Percentiles rank a stretch among this genome's conserved stretches.
Evolutionary conservation across 1,139 yeast genomes (phyloP).

Genomic region (Debaryomyces udenii): DNA sequence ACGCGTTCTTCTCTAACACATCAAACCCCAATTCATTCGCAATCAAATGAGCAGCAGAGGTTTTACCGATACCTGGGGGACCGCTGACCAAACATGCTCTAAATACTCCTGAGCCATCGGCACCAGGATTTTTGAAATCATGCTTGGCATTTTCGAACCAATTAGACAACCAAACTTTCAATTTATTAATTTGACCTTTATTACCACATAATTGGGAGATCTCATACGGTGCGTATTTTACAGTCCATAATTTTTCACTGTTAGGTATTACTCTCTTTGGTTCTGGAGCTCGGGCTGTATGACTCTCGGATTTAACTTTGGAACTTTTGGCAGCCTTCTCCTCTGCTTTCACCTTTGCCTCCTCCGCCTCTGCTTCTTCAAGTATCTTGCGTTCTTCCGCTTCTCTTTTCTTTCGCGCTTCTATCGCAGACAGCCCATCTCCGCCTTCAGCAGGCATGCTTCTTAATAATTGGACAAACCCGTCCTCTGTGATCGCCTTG

Average conservation of each 20-base stretch:
- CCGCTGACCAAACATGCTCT: conserved; percentile 87
- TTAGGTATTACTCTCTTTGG: conserved; percentile 36
- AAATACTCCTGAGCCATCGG: conserved; percentile 63
- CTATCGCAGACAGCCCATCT: conserved; percentile 71
- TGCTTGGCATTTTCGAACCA: conserved; percentile 67
- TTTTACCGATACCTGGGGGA: conserved; percentile 85
- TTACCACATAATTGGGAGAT: conserved; percentile 87
- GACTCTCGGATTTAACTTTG: conserved; percentile 15
- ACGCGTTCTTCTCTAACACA: conserved; percentile 75
- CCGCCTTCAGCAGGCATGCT: conserved; percentile 96
- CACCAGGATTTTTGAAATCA: conserved; percentile 59
- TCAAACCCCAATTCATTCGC: conserved; percentile 72
- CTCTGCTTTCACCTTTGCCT: conserved; percentile 20
- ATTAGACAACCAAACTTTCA: conserved; percentile 72
- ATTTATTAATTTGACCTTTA: conserved; percentile 68
- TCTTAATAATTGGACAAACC: conserved; percentile 71
- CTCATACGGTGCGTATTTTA: conserved; percentile 83
- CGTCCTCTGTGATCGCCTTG: conserved; percentile 85
- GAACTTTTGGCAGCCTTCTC: conserved; percentile 43
- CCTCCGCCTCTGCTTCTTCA: conserved; percentile 52
- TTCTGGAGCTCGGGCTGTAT: conserved; percentile 4
- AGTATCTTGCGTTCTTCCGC: conserved; percentile 60
- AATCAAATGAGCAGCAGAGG: conserved; percentile 76
- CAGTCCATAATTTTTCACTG: conserved; percentile 82
- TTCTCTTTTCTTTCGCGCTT: conserved; percentile 68